A percentile compares a stretch with the other conserved stretches of the same genome.
phyloP scores from a whole-genome alignment of 805 yeast species.

The Starmerella khaoyaiensis region DNA sequence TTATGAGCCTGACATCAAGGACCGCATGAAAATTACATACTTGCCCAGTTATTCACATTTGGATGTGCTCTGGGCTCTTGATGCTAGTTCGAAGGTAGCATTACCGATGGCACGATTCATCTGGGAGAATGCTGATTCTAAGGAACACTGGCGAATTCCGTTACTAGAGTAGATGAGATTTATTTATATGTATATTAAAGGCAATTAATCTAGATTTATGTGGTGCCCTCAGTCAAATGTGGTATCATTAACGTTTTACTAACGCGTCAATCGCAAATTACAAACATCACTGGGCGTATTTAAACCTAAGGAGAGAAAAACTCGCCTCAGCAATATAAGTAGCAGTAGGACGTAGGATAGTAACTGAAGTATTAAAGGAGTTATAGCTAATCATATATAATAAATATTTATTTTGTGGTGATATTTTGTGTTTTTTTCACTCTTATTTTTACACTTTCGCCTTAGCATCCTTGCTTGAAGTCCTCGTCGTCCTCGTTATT shows the following conservation, averaged over 20 bases:
- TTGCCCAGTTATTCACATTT: slow-evolving; percentile 65
- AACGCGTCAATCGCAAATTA: slow-evolving; percentile 23
- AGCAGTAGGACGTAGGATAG: too few relatives aligned
- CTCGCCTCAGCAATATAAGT: too few relatives aligned
- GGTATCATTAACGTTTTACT: slow-evolving; percentile 17
- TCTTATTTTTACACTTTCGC: too few relatives aligned
- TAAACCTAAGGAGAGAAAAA: slow-evolving; percentile 13
- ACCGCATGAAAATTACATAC: slow-evolving; percentile 26
- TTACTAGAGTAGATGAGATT: not conserved
- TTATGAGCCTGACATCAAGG: slow-evolving; percentile 35
- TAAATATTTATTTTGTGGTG: too few relatives aligned
- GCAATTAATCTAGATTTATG: not conserved
- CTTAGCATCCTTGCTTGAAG: too few relatives aligned
- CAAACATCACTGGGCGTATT: slow-evolving; percentile 22
- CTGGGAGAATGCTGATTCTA: slow-evolving; percentile 14
- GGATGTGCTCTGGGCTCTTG: slow-evolving; percentile 88
- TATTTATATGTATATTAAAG: not conserved
- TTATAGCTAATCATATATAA: too few relatives aligned
- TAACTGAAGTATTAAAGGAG: too few relatives aligned
- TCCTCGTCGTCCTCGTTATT: too few relatives aligned
- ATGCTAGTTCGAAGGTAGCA: slow-evolving; percentile 55
- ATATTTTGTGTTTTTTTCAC: too few relatives aligned
- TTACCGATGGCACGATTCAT: slow-evolving; percentile 27
- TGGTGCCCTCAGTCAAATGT: slow-evolving; percentile 16
- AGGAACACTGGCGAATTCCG: slow-evolving; percentile 5